Conservation (phyloP, 352 stramenopile genomes). For the Phytopythium chamaehyphon region DNA sequence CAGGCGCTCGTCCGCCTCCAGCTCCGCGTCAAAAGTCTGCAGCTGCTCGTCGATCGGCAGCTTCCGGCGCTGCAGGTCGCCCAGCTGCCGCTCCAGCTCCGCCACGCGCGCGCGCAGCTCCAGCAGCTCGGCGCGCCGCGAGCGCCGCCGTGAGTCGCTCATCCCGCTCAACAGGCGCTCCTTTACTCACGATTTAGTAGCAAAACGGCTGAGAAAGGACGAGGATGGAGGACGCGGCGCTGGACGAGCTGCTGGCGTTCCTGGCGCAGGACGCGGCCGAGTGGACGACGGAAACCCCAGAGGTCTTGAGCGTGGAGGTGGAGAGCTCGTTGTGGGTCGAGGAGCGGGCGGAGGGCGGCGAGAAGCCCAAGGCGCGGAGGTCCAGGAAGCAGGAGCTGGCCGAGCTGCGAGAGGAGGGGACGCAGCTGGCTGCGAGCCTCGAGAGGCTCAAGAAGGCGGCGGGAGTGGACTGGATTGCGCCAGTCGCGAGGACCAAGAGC, state of each 20-base stretch:
- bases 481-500: background rate
- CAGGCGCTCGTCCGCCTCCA: too few species aligned
- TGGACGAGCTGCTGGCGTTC: constrained; percentile 1
- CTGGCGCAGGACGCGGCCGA: background rate
- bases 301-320: background rate
- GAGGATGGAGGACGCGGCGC: background rate
- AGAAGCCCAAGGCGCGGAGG: background rate
- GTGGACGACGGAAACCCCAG: background rate
- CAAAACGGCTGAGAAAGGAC: too few species aligned
- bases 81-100: constrained; percentile 23
- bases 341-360: too few species aligned
- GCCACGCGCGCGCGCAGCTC: constrained; percentile 21
- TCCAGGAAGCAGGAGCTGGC: background rate
- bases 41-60: background rate
- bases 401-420: background rate
- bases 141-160: background rate
- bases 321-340: too few species aligned
- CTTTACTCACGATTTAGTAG: too few species aligned
- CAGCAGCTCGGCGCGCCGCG: constrained; percentile 13
- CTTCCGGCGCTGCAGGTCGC: constrained; percentile 6
- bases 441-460: background rate
- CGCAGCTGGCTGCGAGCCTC: background rate
- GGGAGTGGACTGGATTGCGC: background rate
- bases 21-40: too few species aligned
- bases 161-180: too few species aligned